Conservation (phyloP, 805 yeast species). For the Zygosaccharomyces gambellarensis region DNA sequence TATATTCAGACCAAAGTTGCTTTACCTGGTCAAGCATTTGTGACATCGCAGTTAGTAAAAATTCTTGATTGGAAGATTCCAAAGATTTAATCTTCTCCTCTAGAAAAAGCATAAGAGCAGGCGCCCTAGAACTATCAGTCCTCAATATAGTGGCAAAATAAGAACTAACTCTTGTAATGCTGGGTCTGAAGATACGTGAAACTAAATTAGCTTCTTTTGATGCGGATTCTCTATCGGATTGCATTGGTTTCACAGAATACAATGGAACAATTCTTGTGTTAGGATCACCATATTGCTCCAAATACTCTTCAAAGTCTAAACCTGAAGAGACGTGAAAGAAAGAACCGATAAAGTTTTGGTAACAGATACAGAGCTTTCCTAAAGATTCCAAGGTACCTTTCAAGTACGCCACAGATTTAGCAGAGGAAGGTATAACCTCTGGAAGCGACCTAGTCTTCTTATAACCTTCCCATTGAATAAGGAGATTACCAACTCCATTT, state of each 20-base stretch:
- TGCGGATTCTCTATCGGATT: constrained; percentile 45
- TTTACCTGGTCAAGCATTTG: constrained; percentile 49
- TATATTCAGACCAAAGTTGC: constrained; percentile 54
- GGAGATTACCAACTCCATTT: background rate
- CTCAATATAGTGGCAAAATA: constrained; percentile 35
- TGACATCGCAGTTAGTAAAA: constrained; percentile 45
- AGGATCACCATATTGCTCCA: constrained; percentile 32
- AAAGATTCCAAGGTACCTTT: constrained; percentile 16
- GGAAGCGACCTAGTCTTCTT: constrained; percentile 13
- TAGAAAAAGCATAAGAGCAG: constrained; percentile 40
- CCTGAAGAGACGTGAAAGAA: constrained; percentile 45
- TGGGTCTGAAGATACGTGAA: constrained; percentile 42
- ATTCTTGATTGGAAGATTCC: constrained; percentile 61
- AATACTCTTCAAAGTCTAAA: constrained; percentile 40
- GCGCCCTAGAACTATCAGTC: constrained; percentile 39
- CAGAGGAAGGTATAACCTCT: constrained; percentile 8
- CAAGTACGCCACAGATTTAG: constrained; percentile 9
- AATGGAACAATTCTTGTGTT: constrained; percentile 26
- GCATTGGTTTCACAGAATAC: constrained; percentile 37
- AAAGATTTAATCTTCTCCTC: constrained; percentile 37
- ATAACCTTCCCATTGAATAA: constrained; percentile 18
- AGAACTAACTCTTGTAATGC: constrained; percentile 27
- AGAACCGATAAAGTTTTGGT: constrained; percentile 45
- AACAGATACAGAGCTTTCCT: constrained; percentile 34
- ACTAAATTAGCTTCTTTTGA: constrained; percentile 41